phyloP scores from a whole-genome alignment of 2,329 filamentous ascomycete genomes.

The Penicillium crustosum region DNA sequence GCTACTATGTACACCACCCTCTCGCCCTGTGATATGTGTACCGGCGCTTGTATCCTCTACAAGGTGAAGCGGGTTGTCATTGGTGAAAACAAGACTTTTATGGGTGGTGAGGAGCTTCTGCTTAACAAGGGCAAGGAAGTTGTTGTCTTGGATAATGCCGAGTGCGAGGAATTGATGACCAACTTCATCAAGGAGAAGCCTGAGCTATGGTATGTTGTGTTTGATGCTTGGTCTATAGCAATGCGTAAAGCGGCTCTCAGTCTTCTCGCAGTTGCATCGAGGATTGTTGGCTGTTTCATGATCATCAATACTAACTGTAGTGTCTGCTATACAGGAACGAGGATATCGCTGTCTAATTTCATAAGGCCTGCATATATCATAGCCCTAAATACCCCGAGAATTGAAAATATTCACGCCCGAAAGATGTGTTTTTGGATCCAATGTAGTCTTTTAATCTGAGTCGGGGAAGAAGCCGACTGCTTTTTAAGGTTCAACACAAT shows the following conservation, averaged over 20 bases:
- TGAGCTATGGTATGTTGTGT: conserved; percentile 61
- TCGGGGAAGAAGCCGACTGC: conserved; percentile 11
- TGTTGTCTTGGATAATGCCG: conserved; percentile 64
- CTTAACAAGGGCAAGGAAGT: conserved; percentile 68
- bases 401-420: conserved; percentile 6
- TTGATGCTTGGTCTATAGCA: conserved; percentile 6
- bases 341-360: conserved; percentile 54
- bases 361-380: conserved; percentile 13
- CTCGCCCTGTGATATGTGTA: conserved; percentile 80
- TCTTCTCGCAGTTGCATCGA: not conserved
- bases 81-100: conserved; percentile 73
- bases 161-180: conserved; percentile 68
- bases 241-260: not conserved
- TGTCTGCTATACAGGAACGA: conserved; percentile 51
- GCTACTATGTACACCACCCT: conserved; percentile 83
- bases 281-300: conserved; percentile 5
- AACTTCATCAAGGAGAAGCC: conserved; percentile 72
- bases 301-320: conserved; percentile 15
- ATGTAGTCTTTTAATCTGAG: conserved; percentile 11
- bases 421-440: conserved; percentile 7
- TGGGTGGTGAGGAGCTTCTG: conserved; percentile 71
- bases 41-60: conserved; percentile 74
- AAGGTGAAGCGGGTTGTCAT: conserved; percentile 72
- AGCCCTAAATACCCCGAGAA: conserved; percentile 7
- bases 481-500: conserved; percentile 3